Base-by-base conservation (phyloP, 176 grass and related monocot genomes). In the Juncus effusus region DNA sequence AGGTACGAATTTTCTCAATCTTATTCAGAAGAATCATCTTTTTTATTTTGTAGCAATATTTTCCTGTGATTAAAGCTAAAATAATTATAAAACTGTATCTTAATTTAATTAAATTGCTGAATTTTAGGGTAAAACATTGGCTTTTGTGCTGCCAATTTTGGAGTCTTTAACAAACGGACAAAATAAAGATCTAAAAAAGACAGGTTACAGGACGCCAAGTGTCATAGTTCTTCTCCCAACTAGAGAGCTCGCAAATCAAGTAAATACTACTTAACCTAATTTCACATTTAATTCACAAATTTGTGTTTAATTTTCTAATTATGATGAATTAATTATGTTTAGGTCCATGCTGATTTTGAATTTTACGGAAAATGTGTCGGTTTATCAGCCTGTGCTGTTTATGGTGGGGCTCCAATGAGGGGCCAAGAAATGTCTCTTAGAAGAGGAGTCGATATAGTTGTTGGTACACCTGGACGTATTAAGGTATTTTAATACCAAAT, bases 231-330 rank as follows among this genome's bases (percentile, higher is more conserved):
- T 99, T 61, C 78, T 99, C 4, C 95, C 95, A 13, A 99, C 95
- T 7, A 86, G 95, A 65, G 95, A 99, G 70, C 76, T 99, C 2
- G 95, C 95, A 13, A 94, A 94, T 69, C 95, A 99, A 83, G 95
- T 99, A 86, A 40, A 37, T 19, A 5, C 3, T 19, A 54, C 54
- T 67, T 16, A 1, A 10, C 6, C 6, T 38, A 36, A 7, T 36
- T 7, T 64, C 14, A 57, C 3, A 59, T 19, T 65, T 64, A 39
- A 7, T 62, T 60, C 56, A 41, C 19, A 54, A 7, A 14, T 5
- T 12, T 61, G 3, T 42, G 0, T 13, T 3, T 13, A 55, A 39
- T 3, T 59, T 52, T 10, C 7, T 86, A 15, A 80, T 7, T 16
- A 3, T 49, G 10, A 56, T 76, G 10, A 47, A 65, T 69, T 12